A percentile compares a stretch with the other conserved stretches of the same genome.
Conservation (phyloP, 1,139 yeast genomes). For the Suhomyces kunorum region DNA sequence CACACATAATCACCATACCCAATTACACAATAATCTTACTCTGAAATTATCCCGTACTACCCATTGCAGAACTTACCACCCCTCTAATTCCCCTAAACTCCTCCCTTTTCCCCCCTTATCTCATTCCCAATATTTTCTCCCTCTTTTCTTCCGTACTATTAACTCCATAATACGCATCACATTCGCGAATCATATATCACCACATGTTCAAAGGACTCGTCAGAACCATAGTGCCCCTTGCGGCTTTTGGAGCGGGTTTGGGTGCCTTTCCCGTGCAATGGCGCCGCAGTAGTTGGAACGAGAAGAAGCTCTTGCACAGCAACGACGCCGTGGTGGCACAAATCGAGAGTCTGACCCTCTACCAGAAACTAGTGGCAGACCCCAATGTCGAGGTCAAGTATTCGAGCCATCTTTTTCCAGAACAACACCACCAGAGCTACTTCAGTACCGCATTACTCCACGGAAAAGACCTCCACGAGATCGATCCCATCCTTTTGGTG, state of each 20-base stretch:
- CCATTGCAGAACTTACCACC: background rate
- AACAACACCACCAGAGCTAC: conserved; percentile 60
- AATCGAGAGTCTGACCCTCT: conserved; percentile 37
- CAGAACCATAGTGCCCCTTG: conserved; percentile 32
- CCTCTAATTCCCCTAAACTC: no score
- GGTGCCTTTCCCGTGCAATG: conserved; percentile 45
- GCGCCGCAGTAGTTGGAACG: conserved; percentile 30
- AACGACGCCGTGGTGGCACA: conserved; percentile 33
- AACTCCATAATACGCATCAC: no score
- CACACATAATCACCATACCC: no score
- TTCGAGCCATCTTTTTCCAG: conserved; percentile 54
- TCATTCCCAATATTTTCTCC: no score
- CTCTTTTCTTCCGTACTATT: no score
- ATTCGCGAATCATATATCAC: background rate
- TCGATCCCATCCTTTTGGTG: conserved; percentile 64
- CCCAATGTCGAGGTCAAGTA: conserved; percentile 25
- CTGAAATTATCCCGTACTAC: background rate
- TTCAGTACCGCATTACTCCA: conserved; percentile 67
- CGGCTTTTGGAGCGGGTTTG: conserved; percentile 51
- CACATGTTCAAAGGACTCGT: conserved; percentile 23
- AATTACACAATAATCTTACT: no score
- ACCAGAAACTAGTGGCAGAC: conserved; percentile 31
- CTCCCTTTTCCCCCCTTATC: no score
- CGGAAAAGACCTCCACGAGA: conserved; percentile 61
- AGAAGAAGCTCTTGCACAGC: conserved; percentile 24